Base-by-base conservation (phyloP, 805 yeast species). In the Candida glaebosa region DNA sequence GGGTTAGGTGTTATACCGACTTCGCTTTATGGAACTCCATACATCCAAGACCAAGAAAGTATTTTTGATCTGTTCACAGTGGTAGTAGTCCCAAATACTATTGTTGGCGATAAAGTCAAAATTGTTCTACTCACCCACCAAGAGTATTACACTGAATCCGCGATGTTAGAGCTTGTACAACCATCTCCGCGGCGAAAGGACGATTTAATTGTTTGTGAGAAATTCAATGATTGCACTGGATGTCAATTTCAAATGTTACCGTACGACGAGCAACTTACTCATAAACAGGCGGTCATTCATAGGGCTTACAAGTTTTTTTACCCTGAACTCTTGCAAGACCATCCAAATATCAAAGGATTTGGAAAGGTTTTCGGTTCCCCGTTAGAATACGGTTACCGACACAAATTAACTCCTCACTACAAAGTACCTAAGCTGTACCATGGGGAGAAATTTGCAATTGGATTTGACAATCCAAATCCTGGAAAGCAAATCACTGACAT, bases 161-260 rank as follows among this genome's bases (percentile, higher is more conserved):
- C 44, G 9, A 41, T 65, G 7, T 14, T 60, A 3, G 40, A 49
- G 14, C 48, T 65, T 1, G 22, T 43, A 8, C 44, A 46, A 3
- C 31, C 48, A 2, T 14, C 39, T 1, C 36, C 54, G 1, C 46
- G 41, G 5, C 49, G 72, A 35, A 52, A 60, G 18, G 58, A 65
- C 32, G 28, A 43, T 10, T 49, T 63, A 14, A 49, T 65, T 2
- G 43, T 54, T 3, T 71, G 76, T 43, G 47, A 52, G 7, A 59
- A 67, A 31, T 71, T 71, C 43, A 47, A 58, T 7, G 47, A 43
- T 22, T 71, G 76, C 41, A 49, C 56, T 35, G 76, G 76, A 2
- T 71, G 76, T 45, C 71, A 69, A 38, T 54, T 65, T 16, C 76
- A 71, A 42, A 67, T 67, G 73, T 22, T 70, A 14, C 42, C 53